A percentile compares a stretch with the other conserved stretches of the same genome.
Conservation (phyloP, 2,329 filamentous ascomycete species). For the Parascedosporium putredinis region DNA sequence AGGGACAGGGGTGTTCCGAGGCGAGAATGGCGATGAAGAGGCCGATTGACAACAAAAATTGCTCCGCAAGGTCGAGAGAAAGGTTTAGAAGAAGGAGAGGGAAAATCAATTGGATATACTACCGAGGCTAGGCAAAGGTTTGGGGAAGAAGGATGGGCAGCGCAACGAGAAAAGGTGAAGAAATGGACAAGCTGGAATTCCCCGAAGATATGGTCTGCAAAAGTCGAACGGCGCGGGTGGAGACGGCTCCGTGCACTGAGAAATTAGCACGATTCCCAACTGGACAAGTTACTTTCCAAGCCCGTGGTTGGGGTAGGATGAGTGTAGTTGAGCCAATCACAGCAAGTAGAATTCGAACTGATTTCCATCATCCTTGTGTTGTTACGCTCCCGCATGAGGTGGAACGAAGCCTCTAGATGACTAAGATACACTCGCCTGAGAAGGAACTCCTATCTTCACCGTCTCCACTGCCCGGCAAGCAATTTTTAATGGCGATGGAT, state of each 20-base stretch:
- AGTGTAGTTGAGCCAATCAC: background rate
- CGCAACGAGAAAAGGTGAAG: conserved; percentile 3
- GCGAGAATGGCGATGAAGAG: background rate
- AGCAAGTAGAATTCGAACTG: background rate
- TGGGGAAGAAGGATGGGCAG: conserved; percentile 1
- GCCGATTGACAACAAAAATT: background rate
- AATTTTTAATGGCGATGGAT: background rate
- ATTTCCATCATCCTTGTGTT: background rate
- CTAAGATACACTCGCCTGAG: background rate
- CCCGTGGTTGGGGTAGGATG: too few relatives aligned
- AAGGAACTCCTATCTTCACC: background rate
- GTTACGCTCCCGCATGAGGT: background rate
- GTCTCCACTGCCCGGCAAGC: background rate
- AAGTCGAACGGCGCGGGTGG: conserved; percentile 8
- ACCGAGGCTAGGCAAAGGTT: background rate
- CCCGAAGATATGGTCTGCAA: conserved; percentile 1
- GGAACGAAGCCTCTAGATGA: background rate
- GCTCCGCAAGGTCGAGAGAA: conserved; percentile 5
- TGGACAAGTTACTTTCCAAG: conserved; percentile 2
- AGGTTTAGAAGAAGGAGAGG: conserved; percentile 10
- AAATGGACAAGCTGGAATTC: conserved; percentile 7
- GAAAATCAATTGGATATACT: background rate
- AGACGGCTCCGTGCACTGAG: conserved; percentile 5
- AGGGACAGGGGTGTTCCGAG: background rate
- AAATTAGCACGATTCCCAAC: conserved; percentile 2